Percentiles rank a stretch among this genome's conserved stretches.
phyloP scores from a whole-genome alignment of 1,284 basidiomycete species.

The Neotropicomus parvogracilis region DNA sequence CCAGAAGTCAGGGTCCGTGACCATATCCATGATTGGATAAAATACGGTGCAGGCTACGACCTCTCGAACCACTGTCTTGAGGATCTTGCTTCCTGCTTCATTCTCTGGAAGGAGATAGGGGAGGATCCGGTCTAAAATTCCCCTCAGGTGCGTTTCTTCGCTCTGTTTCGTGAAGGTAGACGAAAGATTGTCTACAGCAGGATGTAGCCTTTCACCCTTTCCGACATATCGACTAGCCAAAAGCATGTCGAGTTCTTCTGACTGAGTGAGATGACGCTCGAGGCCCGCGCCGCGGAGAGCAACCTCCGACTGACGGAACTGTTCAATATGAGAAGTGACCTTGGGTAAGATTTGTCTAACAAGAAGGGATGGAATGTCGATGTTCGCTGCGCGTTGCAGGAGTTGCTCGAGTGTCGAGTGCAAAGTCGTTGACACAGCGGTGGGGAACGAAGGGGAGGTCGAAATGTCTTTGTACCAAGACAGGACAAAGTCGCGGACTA shows the following conservation, averaged over 20 bases:
- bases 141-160: constrained; percentile 81
- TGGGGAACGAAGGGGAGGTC: constrained; percentile 81
- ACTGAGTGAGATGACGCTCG: constrained; percentile 75
- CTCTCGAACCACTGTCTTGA: constrained; percentile 77
- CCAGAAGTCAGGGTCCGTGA: constrained; percentile 96
- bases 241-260: constrained; percentile 82
- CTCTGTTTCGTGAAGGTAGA: constrained; percentile 85
- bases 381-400: constrained; percentile 47
- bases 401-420: constrained; percentile 64
- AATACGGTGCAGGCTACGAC: constrained; percentile 80
- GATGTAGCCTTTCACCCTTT: constrained; percentile 66
- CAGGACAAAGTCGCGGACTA: constrained; percentile 79
- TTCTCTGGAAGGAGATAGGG: constrained; percentile 72
- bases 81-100: constrained; percentile 67
- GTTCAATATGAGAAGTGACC: constrained; percentile 84
- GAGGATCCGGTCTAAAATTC: constrained; percentile 67
- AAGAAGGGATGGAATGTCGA: constrained; percentile 77
- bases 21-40: constrained; percentile 86
- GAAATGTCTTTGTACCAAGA: constrained; percentile 86
- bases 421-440: constrained; percentile 75
- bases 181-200: constrained; percentile 79
- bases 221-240: constrained; percentile 73
- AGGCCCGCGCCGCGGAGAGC: constrained; percentile 72
- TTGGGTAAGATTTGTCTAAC: constrained; percentile 84
- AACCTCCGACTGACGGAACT: constrained; percentile 89